Conservation (phyloP, 192 early-diverging fungal genomes). For the Linnemannia exigua region DNA sequence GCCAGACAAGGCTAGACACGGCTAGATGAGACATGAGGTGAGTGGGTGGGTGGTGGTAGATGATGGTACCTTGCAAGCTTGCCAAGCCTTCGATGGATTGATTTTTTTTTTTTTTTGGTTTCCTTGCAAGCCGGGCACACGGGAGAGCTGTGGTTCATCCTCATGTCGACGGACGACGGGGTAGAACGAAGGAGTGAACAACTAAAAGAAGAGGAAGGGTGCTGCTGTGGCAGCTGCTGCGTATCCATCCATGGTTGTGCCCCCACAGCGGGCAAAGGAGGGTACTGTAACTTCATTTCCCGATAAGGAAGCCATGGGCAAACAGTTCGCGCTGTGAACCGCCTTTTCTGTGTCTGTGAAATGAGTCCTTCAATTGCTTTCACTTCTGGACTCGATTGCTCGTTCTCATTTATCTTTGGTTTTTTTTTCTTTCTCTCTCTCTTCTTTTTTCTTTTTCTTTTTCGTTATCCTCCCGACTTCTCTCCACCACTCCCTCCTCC, state of each 20-base stretch:
- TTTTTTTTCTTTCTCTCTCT: slow-evolving; percentile 5
- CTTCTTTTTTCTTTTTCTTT: slow-evolving; percentile 10
- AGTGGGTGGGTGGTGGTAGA: too few relatives aligned
- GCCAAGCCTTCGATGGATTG: too few relatives aligned
- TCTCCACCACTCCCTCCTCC: not conserved
- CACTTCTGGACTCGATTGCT: not conserved
- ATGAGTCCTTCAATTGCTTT: too few relatives aligned
- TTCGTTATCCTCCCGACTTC: not conserved
- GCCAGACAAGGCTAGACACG: not conserved
- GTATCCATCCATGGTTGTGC: not conserved
- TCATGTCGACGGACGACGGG: not conserved
- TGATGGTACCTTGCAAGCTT: too few relatives aligned
- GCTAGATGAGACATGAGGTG: too few relatives aligned
- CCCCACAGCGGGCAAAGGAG: not conserved
- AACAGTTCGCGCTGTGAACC: not conserved
- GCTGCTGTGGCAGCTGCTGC: not conserved
- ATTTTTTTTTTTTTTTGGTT: not conserved
- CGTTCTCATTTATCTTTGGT: not conserved
- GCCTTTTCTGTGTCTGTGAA: not conserved
- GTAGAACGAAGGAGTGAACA: not conserved
- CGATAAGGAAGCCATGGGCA: slow-evolving; percentile 33
- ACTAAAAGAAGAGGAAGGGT: not conserved
- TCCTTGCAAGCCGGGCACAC: not conserved
- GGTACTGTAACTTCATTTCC: slow-evolving; percentile 33
- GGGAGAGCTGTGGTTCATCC: not conserved